These are phyloP conservation scores for Teunomyces pallodes DNA, from an alignment of 805 yeast species.

Conservation along the genomic window DNA sequence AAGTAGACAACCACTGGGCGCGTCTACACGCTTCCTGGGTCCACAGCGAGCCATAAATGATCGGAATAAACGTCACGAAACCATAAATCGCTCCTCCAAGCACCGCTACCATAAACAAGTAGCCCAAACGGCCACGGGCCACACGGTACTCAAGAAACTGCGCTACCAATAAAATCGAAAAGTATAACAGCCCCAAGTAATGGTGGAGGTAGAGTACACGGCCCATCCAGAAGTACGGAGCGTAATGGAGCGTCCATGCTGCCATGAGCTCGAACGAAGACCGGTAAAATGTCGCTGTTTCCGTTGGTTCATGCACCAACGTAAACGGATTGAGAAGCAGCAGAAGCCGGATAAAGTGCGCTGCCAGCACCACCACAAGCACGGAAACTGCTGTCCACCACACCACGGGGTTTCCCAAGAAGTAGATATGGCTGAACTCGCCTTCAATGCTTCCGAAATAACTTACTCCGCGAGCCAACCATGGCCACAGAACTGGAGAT, in stretches of 20 bases:
- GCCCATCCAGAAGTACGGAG: constrained; percentile 50
- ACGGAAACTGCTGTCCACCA: constrained; percentile 17
- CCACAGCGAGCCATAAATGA: constrained; percentile 51
- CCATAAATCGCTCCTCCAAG: constrained; percentile 19
- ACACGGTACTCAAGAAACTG: constrained; percentile 44
- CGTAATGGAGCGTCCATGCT: constrained; percentile 59
- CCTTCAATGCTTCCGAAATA: constrained; percentile 45
- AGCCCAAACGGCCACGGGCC: constrained; percentile 26
- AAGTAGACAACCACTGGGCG: constrained; percentile 33
- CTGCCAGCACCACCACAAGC: constrained; percentile 24
- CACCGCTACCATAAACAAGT: constrained; percentile 17
- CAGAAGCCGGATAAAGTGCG: constrained; percentile 18
- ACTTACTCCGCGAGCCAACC: constrained; percentile 54
- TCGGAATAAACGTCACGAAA: constrained; percentile 33
- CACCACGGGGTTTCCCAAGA: constrained; percentile 58
- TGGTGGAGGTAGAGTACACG: constrained; percentile 43
- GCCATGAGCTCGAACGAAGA: constrained; percentile 37
- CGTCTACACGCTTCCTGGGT: constrained; percentile 35
- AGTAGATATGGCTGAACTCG: constrained; percentile 45
- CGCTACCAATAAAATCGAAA: constrained; percentile 44
- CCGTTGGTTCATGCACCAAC: constrained; percentile 12
- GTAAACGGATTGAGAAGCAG: constrained; percentile 31
- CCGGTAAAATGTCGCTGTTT: constrained; percentile 15
- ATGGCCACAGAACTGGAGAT: constrained; percentile 64
- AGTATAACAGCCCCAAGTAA: constrained; percentile 51